A percentile compares a stretch with the other conserved stretches of the same genome.
phyloP scores from a whole-genome alignment of 768 basidiomycete genomes.

The Punctularia strigosozonata region DNA sequence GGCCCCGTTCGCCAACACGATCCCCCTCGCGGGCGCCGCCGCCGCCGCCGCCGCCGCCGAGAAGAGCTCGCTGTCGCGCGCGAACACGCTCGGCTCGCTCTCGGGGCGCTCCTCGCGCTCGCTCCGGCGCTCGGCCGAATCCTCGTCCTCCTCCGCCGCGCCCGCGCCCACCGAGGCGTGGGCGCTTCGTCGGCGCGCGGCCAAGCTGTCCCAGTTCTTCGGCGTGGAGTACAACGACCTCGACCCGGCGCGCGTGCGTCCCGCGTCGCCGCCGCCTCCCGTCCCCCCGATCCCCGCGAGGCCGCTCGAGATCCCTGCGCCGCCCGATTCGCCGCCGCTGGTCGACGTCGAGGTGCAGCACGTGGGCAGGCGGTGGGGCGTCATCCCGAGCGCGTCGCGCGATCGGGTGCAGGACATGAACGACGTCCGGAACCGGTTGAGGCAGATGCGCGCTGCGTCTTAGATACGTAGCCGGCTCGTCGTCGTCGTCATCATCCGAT shows the following conservation, averaged over 20 bases:
- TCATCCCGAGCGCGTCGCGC: background rate
- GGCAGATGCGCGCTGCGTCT: conserved; percentile 8
- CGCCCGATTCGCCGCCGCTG: background rate
- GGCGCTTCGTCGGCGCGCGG: conserved; percentile 27
- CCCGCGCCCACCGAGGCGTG: background rate
- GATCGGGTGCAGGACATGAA: conserved; percentile 6
- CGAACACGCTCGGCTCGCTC: no score
- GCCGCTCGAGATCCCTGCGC: background rate
- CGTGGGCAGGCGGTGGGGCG: background rate
- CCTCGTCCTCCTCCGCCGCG: background rate
- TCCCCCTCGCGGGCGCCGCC: no score
- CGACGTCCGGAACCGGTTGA: conserved; percentile 9
- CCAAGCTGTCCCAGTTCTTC: conserved; percentile 46
- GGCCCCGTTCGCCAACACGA: no score
- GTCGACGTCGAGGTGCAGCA: background rate
- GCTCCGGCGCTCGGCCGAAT: no score
- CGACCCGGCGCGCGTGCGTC: background rate
- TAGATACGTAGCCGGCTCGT: conserved; percentile 4
- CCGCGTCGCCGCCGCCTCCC: background rate
- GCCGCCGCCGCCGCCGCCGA: no score
- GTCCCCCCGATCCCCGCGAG: background rate
- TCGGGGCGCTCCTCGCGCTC: no score
- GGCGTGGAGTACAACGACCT: conserved; percentile 40
- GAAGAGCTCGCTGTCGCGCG: no score
- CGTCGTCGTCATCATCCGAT: conserved; percentile 6